Percentiles rank a stretch among this genome's conserved stretches.
These are phyloP conservation scores for Rhodamnia argentea DNA, from an alignment of 345 rosid species.

Conservation along the genomic window DNA sequence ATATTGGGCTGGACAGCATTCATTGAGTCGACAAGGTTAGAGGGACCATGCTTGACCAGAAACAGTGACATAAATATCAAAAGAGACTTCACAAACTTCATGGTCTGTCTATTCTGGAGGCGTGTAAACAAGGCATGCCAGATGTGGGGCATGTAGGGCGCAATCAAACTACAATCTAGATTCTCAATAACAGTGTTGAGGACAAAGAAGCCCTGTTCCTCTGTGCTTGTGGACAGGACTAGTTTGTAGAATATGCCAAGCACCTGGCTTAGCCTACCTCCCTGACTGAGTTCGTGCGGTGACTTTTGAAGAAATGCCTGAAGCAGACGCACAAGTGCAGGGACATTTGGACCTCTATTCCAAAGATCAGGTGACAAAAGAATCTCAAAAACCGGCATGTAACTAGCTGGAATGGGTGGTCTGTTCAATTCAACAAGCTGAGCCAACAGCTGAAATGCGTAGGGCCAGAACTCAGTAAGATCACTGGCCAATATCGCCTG, in stretches of 20 bases:
- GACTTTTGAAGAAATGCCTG: constrained; percentile 96
- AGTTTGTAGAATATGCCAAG: constrained; percentile 86
- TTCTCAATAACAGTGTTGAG: constrained; percentile 82
- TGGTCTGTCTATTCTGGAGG: constrained; percentile 48
- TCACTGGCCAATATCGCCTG: constrained; percentile 65
- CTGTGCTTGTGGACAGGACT: constrained; percentile 57
- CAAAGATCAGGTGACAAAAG: constrained; percentile 82
- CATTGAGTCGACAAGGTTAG: constrained; percentile 47
- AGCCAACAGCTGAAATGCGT: constrained; percentile 93
- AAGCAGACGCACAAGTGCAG: constrained; percentile 96
- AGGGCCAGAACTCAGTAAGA: constrained; percentile 89
- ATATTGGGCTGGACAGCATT: no score
- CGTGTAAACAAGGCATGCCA: constrained; percentile 70
- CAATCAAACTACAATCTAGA: constrained; percentile 61
- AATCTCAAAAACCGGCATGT: constrained; percentile 75
- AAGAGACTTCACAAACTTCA: constrained; percentile 70
- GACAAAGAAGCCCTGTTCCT: constrained; percentile 88
- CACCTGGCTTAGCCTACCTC: constrained; percentile 62
- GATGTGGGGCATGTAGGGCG: constrained; percentile 45
- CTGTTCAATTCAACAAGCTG: constrained; percentile 84
- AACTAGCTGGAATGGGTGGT: constrained; percentile 67
- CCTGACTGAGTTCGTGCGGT: constrained; percentile 69
- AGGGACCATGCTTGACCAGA: constrained; percentile 76
- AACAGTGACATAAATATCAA: constrained; percentile 85
- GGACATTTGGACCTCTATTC: constrained; percentile 86